Conservation (phyloP, 2,329 filamentous ascomycete species). For the Dendrostoma leiphaemia region DNA sequence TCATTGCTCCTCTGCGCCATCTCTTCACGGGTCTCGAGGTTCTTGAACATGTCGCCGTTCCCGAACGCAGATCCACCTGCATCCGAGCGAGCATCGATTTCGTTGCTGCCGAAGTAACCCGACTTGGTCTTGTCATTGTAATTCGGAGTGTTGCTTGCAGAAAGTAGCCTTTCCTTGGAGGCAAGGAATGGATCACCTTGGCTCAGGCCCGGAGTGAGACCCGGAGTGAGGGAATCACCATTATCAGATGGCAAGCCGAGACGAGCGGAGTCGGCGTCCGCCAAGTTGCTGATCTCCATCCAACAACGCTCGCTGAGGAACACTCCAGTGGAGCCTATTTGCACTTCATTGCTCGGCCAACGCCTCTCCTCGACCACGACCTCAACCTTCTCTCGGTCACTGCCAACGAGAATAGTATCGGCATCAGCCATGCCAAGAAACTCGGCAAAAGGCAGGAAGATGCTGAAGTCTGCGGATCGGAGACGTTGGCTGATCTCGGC, state of each 20-base stretch:
- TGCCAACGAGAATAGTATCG: conserved; percentile 83
- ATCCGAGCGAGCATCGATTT: conserved; percentile 83
- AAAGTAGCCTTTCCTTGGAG: conserved; percentile 60
- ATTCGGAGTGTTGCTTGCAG: conserved; percentile 52
- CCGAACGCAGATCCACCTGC: conserved; percentile 89
- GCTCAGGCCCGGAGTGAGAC: conserved; percentile 39
- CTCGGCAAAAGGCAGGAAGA: conserved; percentile 94
- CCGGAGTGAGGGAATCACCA: conserved; percentile 58
- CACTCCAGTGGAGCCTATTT: conserved; percentile 86
- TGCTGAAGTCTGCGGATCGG: conserved; percentile 88
- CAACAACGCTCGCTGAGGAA: conserved; percentile 96
- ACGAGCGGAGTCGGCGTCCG: conserved; percentile 55
- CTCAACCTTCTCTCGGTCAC: conserved; percentile 88
- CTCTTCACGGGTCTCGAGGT: conserved; percentile 88
- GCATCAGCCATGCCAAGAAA: conserved; percentile 86
- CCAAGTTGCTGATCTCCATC: conserved; percentile 80
- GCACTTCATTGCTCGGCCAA: conserved; percentile 90
- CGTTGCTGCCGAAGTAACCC: conserved; percentile 72
- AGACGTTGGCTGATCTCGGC: conserved; percentile 94
- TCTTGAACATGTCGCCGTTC: conserved; percentile 96
- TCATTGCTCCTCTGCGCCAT: conserved; percentile 95
- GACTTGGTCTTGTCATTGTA: conserved; percentile 74
- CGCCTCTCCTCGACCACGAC: conserved; percentile 87
- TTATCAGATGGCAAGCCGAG: conserved; percentile 58
- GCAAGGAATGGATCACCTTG: conserved; percentile 61